phyloP scores from a whole-genome alignment of 75 land plant species.

The Picea glauca region DNA sequence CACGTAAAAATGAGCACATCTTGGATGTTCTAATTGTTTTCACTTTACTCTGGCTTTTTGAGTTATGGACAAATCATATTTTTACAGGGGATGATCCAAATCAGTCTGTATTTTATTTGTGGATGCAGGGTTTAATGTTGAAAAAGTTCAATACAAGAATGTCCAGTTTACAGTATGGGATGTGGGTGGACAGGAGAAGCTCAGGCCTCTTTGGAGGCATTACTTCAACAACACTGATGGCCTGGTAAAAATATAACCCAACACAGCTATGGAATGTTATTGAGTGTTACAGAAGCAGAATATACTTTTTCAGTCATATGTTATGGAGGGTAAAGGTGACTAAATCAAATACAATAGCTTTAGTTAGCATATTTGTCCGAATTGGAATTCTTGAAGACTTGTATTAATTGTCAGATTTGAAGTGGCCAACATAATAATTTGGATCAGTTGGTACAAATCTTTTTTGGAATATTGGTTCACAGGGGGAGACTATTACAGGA shows the following conservation, averaged over 20 bases:
- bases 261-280: neutral
- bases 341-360: neutral
- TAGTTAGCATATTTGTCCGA: neutral
- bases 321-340: neutral
- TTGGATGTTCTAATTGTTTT: neutral
- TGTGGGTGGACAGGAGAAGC: constrained; percentile 44
- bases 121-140: constrained; percentile 39
- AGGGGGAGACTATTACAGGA: too few relatives aligned
- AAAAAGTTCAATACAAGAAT: constrained; percentile 43
- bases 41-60: neutral
- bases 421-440: too few relatives aligned
- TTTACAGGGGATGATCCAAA: neutral
- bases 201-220: constrained; percentile 49
- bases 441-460: too few relatives aligned
- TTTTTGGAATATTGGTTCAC: too few relatives aligned
- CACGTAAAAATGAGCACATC: neutral
- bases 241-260: constrained; percentile 13
- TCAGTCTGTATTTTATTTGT: neutral
- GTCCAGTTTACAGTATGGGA: constrained; percentile 43
- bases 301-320: neutral
- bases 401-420: too few relatives aligned
- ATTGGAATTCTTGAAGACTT: neutral
- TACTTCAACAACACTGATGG: constrained; percentile 42
- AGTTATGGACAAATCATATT: neutral
- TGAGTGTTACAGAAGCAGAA: neutral